Evolutionary conservation across 2,329 filamentous ascomycete species (phyloP).

Genomic region (Phaeosphaeria sp.): DNA sequence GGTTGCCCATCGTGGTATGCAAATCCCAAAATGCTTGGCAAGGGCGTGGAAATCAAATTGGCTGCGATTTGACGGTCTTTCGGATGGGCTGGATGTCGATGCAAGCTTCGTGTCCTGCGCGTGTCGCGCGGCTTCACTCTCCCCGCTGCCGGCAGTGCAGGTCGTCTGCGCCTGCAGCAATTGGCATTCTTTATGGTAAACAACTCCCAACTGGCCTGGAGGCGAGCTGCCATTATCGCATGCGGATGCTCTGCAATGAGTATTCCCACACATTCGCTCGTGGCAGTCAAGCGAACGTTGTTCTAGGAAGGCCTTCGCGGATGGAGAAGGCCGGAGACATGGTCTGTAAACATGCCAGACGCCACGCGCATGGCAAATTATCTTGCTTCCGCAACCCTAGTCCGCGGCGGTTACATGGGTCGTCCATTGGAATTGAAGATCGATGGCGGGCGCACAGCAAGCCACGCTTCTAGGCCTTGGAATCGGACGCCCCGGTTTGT

Average conservation of each 20-base stretch:
- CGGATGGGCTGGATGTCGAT: conserved; percentile 8
- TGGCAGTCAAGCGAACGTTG: background rate
- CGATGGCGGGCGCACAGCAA: background rate
- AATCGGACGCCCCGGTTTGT: background rate
- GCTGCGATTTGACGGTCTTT: conserved; percentile 10
- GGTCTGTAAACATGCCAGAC: background rate
- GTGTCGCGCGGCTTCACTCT: conserved; percentile 17
- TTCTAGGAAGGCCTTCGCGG: background rate
- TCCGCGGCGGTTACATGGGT: conserved; percentile 1
- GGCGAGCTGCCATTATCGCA: background rate
- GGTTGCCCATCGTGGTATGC: conserved; percentile 40
- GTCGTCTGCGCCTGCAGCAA: conserved; percentile 4
- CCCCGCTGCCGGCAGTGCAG: conserved; percentile 9
- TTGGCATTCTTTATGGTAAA: conserved; percentile 3
- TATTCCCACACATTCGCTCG: background rate
- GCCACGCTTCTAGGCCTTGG: background rate
- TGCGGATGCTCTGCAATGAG: background rate
- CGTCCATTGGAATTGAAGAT: background rate
- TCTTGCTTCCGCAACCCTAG: conserved; percentile 5
- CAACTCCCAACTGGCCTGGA: conserved; percentile 1
- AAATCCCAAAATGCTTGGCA: conserved; percentile 36
- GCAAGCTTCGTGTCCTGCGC: conserved; percentile 13
- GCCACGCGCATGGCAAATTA: conserved; percentile 4
- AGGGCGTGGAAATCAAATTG: conserved; percentile 10
- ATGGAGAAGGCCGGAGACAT: background rate